phyloP scores from a whole-genome alignment of 768 basidiomycete species.

The Lentinula sp. region DNA sequence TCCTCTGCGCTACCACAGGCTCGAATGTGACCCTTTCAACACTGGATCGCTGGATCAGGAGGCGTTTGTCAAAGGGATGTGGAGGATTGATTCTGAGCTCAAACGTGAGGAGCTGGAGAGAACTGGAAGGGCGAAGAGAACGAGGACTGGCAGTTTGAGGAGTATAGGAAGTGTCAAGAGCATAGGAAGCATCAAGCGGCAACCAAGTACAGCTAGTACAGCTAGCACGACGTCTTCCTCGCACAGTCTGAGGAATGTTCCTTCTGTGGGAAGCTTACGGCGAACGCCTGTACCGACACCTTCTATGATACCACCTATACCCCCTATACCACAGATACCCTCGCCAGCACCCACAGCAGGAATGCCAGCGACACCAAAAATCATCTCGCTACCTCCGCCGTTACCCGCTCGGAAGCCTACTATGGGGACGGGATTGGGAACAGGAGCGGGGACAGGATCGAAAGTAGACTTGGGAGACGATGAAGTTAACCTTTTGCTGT shows the following conservation, averaged over 20 bases:
- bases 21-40: slow-evolving; percentile 55
- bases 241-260: neutral
- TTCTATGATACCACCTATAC: neutral
- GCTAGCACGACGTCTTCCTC: neutral
- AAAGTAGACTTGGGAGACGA: neutral
- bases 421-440: neutral
- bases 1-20: slow-evolving; percentile 33
- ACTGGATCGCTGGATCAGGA: slow-evolving; percentile 60
- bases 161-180: neutral
- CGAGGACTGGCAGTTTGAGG: neutral
- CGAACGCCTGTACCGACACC: neutral
- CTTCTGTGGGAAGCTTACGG: neutral
- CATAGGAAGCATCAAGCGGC: neutral
- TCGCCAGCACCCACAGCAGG: neutral
- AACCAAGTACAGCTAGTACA: neutral
- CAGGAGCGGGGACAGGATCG: neutral
- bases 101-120: slow-evolving; percentile 41
- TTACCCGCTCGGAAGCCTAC: slow-evolving; percentile 1
- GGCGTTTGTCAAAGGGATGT: slow-evolving; percentile 73
- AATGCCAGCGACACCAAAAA: neutral
- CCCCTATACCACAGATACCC: neutral
- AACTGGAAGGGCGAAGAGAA: neutral
- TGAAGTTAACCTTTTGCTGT: neutral
- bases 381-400: neutral
- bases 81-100: slow-evolving; percentile 82